Percentiles rank a stretch among this genome's conserved stretches.
phyloP scores from a whole-genome alignment of 208 protist genomes.

The Porcisia deanei region DNA sequence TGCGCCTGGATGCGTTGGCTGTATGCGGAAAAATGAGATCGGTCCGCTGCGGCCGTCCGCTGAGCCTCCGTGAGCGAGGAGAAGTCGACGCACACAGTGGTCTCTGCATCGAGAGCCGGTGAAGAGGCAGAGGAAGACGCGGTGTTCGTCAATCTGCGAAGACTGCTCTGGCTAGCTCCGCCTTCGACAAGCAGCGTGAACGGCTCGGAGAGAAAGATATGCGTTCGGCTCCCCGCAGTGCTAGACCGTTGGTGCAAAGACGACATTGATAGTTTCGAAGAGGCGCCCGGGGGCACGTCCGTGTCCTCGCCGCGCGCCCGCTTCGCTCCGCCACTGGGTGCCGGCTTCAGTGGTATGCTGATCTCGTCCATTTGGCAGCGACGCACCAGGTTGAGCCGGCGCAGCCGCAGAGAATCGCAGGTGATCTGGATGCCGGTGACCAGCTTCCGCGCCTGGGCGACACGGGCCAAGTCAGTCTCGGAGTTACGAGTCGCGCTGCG shows the following conservation, averaged over 20 bases:
- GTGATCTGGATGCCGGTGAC: constrained; percentile 71
- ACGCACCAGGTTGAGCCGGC: constrained; percentile 76
- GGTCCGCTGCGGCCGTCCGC: constrained; percentile 43
- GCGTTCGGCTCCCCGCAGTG: neutral
- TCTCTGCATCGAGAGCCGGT: constrained; percentile 14
- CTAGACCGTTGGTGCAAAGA: neutral
- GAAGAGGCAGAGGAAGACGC: constrained; percentile 3
- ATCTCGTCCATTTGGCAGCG: constrained; percentile 90
- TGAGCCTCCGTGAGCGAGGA: constrained; percentile 51
- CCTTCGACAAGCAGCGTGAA: constrained; percentile 44
- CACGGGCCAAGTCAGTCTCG: constrained; percentile 53
- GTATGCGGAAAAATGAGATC: constrained; percentile 53
- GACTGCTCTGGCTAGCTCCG: constrained; percentile 11
- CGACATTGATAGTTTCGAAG: neutral
- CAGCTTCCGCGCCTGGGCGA: constrained; percentile 69
- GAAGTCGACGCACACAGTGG: constrained; percentile 75
- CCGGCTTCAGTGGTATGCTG: constrained; percentile 57
- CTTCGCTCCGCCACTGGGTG: constrained; percentile 46
- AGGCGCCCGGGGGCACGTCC: neutral
- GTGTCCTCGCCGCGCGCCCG: constrained; percentile 36
- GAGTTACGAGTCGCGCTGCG: constrained; percentile 44
- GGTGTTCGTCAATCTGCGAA: neutral
- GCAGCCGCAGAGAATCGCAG: constrained; percentile 77
- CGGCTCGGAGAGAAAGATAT: constrained; percentile 52
- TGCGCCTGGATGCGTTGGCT: constrained; percentile 59